Evolutionary conservation across 345 rosid species (phyloP).

Genomic region (Lenwebbia sp.): DNA sequence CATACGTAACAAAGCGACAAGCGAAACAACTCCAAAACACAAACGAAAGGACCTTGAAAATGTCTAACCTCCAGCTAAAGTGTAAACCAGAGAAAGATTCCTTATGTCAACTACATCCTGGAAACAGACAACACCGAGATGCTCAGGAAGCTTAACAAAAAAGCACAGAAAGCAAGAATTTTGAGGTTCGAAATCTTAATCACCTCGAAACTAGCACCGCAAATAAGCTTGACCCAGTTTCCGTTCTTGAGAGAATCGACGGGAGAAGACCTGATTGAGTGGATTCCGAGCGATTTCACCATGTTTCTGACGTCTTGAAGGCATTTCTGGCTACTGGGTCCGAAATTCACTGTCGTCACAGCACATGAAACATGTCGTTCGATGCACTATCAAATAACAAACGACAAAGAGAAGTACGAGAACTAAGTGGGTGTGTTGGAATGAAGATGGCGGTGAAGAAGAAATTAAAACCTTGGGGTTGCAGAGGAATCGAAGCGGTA

Average conservation of each 20-base stretch:
- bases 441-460: neutral
- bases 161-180: neutral
- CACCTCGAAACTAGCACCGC: conserved; percentile 67
- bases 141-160: neutral
- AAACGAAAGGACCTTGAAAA: neutral
- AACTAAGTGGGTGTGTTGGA: too few species aligned
- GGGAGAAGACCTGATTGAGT: conserved; percentile 29
- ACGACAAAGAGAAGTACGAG: too few species aligned
- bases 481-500: conserved; percentile 15
- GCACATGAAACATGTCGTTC: neutral
- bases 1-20: neutral
- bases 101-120: conserved; percentile 52
- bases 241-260: conserved; percentile 35
- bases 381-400: neutral
- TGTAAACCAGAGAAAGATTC: conserved; percentile 55
- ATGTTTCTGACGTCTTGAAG: conserved; percentile 18
- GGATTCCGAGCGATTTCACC: conserved; percentile 15
- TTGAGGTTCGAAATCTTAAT: neutral
- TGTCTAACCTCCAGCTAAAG: conserved; percentile 45
- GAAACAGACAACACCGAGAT: neutral
- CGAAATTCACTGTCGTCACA: conserved; percentile 7
- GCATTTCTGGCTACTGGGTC: conserved; percentile 5
- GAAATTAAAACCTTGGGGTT: conserved; percentile 9
- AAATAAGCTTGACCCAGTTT: conserved; percentile 64
- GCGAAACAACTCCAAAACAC: neutral